Base-by-base conservation (phyloP, 352 stramenopile species). In the Peronospora farinosa region DNA sequence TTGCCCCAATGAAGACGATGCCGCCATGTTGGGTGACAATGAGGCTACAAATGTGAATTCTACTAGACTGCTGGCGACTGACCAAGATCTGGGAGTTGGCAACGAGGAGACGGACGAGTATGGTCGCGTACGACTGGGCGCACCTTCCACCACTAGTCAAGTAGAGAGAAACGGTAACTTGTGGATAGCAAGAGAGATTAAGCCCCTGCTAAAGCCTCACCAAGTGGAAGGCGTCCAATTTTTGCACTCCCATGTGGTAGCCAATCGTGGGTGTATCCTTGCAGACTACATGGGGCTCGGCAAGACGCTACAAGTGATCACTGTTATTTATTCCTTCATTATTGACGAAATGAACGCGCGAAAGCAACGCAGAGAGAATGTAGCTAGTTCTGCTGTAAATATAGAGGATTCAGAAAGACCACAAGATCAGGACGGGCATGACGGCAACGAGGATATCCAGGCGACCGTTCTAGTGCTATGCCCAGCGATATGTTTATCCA, bases 401-500 rank as follows among this genome's bases (percentile, higher is more conserved):
- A 47, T 37, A 16, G 36, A 12, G 19, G 5, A 40, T 21, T 27
- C 30, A 23, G 25, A 40, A 8, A 36, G 51, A 5, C 12, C 13
- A 11, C 5, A 54, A 28, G 17, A 38, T 3, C 25, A 45, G 1
- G 23, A 57, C n/a, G 43, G 51, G 2, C 30, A 5, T 28, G 11
- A 25, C 9, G 13, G 58, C 2, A 45, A 51, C 10, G 28, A 49
- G 2, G 36, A 64, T 10, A 38, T 60, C 19, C 61, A 62, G 10
- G 57, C 53, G 30, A 85, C 78, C 8, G 74, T 83, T 16, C 69
- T 98, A 65, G 86, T 98, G 25, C 72, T 98, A 19, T 98, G 92
- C 51, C 96, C 96, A 3, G 97, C 95, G 28, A 97, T 95, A 41
- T 90, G 97, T 37, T 95, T 98, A 43, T 94, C 95, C 30, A 99